Evolutionary conservation across 176 grass and related monocot genomes (phyloP), one percentile per base, ranked within the genome.

Genomic region (Raddia guianensis): DNA sequence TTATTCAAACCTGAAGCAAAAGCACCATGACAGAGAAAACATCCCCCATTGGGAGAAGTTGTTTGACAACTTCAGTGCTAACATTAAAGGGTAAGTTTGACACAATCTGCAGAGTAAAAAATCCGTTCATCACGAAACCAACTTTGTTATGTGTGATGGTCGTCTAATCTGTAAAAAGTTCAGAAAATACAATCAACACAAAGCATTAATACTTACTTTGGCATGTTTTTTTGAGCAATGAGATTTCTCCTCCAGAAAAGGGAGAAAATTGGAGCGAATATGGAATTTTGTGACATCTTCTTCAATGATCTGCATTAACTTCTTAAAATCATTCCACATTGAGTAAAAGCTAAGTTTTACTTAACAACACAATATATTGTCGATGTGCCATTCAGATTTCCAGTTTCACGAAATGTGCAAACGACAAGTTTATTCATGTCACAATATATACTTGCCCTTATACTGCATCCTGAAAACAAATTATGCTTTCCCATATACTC

Each of bases 71-170:
- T 50, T 98, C 92, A 40, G 95, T 95, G 72, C 92, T 95, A 40
- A 98, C 90, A 89, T 98, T 98, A 75, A 98, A 98, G 54, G 95
- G 95, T 80, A 98, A 85, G 72, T 98, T 98, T 84, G 95, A 82
- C 42, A 95, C 95, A 55, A 95, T 92, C 95, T 98, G 78, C 51
- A 98, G 81, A 69, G 49, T 6, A 75, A 18, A 75, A 75, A 81
- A 76, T 72, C 11, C 57, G 2, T 76, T 73, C 66, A 35, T 16
- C 32, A 86, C 13, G 71, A 59, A 69, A 73, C 9, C 62, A 51
- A 27, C 37, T 71, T 45, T 74, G 48, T 75, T 27, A 66, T 27
- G 4, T 12, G 20, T 58, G 27, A 74, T 27, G n/a, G 5, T 43
- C 48, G 12, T 64, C 12, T 15, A 87, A 45, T 59, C 5, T 44